Conservation (phyloP, 2,329 filamentous ascomycete species). For the Talaromyces sp. region DNA sequence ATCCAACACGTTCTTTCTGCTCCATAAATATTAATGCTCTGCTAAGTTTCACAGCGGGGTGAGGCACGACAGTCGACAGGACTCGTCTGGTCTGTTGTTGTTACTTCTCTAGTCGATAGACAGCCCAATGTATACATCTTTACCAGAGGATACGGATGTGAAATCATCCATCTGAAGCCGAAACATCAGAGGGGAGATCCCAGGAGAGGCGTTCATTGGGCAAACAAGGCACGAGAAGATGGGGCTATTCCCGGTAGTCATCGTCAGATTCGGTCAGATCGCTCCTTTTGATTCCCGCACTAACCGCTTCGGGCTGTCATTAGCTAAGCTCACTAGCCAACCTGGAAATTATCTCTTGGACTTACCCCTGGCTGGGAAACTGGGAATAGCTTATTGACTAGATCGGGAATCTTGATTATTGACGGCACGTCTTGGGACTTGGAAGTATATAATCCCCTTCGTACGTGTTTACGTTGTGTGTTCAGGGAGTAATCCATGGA, state of each 20-base stretch:
- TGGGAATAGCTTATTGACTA: neutral
- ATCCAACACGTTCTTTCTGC: neutral
- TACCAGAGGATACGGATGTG: neutral
- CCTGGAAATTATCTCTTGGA: neutral
- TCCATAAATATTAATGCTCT: neutral
- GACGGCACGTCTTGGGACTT: neutral
- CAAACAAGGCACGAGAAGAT: neutral
- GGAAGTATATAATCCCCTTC: neutral
- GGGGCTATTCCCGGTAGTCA: slow-evolving; percentile 6
- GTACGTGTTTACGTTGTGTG: neutral
- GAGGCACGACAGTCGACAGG: neutral
- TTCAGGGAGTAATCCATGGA: neutral
- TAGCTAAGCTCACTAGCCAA: neutral
- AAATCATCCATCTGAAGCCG: neutral
- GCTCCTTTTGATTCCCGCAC: neutral
- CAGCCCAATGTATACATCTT: neutral
- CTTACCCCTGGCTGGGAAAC: neutral
- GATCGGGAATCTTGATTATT: neutral
- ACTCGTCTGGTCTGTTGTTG: neutral
- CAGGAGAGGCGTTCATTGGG: slow-evolving; percentile 1
- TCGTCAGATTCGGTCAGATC: neutral
- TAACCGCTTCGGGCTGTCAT: slow-evolving; percentile 6
- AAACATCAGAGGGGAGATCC: neutral
- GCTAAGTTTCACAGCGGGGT: neutral
- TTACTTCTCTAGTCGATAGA: neutral